A percentile compares a stretch with the other conserved stretches of the same genome.
phyloP scores from a whole-genome alignment of 805 yeast genomes.

The Kodamaea fukazawae region DNA sequence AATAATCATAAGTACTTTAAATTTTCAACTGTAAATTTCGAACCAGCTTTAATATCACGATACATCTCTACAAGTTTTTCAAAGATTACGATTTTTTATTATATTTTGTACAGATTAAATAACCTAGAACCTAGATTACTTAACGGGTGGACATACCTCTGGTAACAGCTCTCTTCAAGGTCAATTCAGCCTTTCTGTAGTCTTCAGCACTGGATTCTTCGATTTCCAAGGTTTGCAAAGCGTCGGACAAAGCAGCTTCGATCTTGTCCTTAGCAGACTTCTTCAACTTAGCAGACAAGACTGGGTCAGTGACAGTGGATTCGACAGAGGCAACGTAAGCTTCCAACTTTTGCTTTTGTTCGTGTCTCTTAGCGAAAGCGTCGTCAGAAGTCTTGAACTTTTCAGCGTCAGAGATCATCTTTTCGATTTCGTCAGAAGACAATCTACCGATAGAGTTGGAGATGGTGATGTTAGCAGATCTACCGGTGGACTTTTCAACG shows the following conservation, averaged over 20 bases:
- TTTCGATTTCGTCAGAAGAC: conserved; percentile 48
- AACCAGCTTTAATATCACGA: too few species aligned
- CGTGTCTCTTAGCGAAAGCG: conserved; percentile 99
- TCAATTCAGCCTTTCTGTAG: conserved; percentile 98
- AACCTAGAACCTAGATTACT: conserved; percentile 11
- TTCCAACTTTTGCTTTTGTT: conserved; percentile 98
- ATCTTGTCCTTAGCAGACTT: conserved; percentile 95
- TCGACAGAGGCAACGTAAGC: conserved; percentile 90
- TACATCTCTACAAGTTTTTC: too few species aligned
- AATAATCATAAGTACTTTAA: too few species aligned
- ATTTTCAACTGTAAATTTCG: too few species aligned
- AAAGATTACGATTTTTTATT: background rate
- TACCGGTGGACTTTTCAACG: conserved; percentile 48
- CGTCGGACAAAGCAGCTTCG: conserved; percentile 97
- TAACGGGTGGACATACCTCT: conserved; percentile 98
- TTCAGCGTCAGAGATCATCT: conserved; percentile 49
- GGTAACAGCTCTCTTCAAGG: conserved; percentile 98
- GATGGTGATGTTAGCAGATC: conserved; percentile 50
- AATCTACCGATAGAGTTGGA: conserved; percentile 51
- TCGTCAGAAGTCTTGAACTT: conserved; percentile 94
- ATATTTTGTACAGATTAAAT: conserved; percentile 10
- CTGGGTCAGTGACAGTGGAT: conserved; percentile 96
- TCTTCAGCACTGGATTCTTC: conserved; percentile 97
- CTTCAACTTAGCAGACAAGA: conserved; percentile 95
- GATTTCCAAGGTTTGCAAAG: conserved; percentile 94